A percentile compares a stretch with the other conserved stretches of the same genome.
These are phyloP conservation scores for Akebia trifoliata DNA, from an alignment of 164 flowering plant species.

Conservation along the genomic window DNA sequence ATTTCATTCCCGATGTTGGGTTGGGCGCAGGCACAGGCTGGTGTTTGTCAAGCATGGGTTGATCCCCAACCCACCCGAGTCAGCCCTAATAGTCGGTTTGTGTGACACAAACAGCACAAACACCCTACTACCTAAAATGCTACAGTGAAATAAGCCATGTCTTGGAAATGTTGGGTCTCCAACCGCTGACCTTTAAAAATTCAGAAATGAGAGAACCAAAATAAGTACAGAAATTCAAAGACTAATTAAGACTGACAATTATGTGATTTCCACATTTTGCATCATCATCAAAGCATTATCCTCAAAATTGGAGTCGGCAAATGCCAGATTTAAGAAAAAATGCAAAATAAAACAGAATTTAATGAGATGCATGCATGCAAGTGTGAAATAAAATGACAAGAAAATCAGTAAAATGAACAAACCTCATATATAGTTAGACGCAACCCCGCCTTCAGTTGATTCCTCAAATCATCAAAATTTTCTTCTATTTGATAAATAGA, in stretches of 20 bases:
- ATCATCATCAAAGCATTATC: neutral
- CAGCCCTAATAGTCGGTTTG: no score
- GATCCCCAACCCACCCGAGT: no score
- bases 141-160: neutral
- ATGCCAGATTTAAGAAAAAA: neutral
- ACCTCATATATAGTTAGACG: conserved; percentile 48
- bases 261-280: neutral
- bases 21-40: no score
- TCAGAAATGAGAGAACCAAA: neutral
- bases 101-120: no score
- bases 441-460: conserved; percentile 17
- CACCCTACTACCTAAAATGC: no score
- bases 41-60: no score
- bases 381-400: conserved; percentile 2
- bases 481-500: conserved; percentile 58
- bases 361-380: neutral
- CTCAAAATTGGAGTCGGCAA: no score
- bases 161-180: neutral
- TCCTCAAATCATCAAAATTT: conserved; percentile 32
- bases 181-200: neutral
- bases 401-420: conserved; percentile 10
- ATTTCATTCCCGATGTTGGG: no score
- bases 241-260: neutral
- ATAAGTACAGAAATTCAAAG: neutral
- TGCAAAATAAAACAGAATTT: neutral